Base-by-base conservation (phyloP, 805 yeast genomes). In the Lipomyces lipofer region DNA sequence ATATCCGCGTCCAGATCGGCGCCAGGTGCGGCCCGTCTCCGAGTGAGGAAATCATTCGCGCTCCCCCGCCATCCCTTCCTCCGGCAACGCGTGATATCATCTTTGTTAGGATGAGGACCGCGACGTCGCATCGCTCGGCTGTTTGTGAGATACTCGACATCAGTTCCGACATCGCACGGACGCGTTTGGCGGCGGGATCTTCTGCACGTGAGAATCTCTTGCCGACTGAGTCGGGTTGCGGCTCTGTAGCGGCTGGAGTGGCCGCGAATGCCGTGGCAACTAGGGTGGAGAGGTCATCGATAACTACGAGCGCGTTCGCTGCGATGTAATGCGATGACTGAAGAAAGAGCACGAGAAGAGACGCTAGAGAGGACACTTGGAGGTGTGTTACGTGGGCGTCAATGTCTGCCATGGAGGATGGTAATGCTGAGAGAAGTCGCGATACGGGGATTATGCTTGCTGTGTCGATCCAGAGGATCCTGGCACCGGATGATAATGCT, bases 401-500 rank as follows among this genome's bases (percentile, higher is more conserved):
- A 13, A 48, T n/a, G 3, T 21, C 30, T 7, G 47, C 7, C 9
- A 47, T 8, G 7, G 35, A 9, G 2, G 2, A 6, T 4, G 30
- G 47, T 3, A 49, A 15, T 6, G 44, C 49, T 27, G 32, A 21
- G 5, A 36, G 44, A 30, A 50, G 12, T 9, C 59, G 42, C 9
- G 30, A 8, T 12, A 39, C 21, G 9, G 59, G 52, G 5, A 49
- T 17, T n/a, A 21, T 22, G 27, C 46, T 32, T n/a, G 52, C 45
- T 8, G 53, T 55, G 32, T 56, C 60, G 12, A 56, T 52, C 60
- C 60, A 56, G n/a, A 56, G 47, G 10, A 56, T 55, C 36, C 49
- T 49, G 24, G 35, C 28, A 13, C 29, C 12, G 12, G 35, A 22
- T 39, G 17, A 10, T 9, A 49, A 36, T 19, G 59, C 59, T 22